Conservation (phyloP, 202 grass and related monocot genomes). For the Hordeum pubiflorum region DNA sequence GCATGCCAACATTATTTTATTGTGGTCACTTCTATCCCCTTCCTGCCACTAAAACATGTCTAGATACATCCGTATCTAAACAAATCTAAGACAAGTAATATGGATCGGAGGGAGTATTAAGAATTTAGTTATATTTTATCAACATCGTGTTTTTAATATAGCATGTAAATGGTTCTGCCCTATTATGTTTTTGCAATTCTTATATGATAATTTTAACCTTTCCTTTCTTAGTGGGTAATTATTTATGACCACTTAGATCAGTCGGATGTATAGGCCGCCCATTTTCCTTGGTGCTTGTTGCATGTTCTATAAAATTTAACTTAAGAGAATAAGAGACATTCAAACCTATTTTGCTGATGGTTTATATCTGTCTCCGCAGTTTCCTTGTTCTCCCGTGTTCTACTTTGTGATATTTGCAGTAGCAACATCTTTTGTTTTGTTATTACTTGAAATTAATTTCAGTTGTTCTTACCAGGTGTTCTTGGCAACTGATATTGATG, state of each 20-base stretch:
- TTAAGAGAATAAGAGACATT: neutral
- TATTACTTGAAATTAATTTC: slow-evolving; percentile 24
- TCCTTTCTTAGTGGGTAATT: neutral
- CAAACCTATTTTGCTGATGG: neutral
- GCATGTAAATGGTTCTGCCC: neutral
- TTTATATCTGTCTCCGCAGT: slow-evolving; percentile 13
- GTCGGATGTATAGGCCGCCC: neutral
- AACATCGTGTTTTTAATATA: neutral
- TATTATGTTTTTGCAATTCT: neutral
- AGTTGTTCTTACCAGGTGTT: slow-evolving; percentile 57
- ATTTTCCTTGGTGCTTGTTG: neutral
- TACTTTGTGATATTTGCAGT: neutral
- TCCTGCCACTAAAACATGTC: too few species aligned
- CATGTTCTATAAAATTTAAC: neutral
- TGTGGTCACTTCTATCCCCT: neutral
- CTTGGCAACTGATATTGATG: slow-evolving; percentile 90
- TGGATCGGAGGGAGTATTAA: neutral
- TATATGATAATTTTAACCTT: neutral
- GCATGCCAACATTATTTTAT: neutral
- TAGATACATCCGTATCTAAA: too few species aligned
- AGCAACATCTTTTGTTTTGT: slow-evolving; percentile 6
- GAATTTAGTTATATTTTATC: neutral
- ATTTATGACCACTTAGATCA: neutral
- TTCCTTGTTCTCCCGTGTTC: neutral
- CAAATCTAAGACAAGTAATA: too few species aligned